Percentiles rank a stretch among this genome's conserved stretches.
phyloP scores from a whole-genome alignment of 805 yeast genomes.

The Tetrapisispora fleetii region DNA sequence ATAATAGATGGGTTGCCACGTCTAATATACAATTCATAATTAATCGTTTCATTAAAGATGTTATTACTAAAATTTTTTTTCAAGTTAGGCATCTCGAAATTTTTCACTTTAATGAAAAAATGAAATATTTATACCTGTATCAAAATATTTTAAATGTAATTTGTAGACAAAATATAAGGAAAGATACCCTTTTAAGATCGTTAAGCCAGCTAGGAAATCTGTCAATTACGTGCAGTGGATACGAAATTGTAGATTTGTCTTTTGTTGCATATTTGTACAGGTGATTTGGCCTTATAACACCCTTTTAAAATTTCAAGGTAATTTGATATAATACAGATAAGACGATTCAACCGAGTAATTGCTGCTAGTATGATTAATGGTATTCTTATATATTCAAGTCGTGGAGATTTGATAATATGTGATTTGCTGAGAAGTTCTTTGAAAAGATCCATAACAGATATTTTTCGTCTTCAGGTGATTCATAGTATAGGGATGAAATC shows the following conservation, averaged over 20 bases:
- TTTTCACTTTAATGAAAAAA: neutral
- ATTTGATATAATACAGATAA: too few species aligned
- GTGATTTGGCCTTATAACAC: too few species aligned
- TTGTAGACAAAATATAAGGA: too few species aligned
- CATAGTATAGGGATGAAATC: conserved; percentile 45
- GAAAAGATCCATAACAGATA: conserved; percentile 70
- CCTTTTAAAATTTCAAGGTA: too few species aligned
- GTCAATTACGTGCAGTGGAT: too few species aligned
- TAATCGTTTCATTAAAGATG: neutral
- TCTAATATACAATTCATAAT: too few species aligned
- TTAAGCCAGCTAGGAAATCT: too few species aligned
- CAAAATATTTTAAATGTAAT: too few species aligned
- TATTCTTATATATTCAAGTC: conserved; percentile 61
- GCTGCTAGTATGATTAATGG: conserved; percentile 60
- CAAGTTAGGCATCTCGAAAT: neutral
- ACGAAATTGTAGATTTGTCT: too few species aligned
- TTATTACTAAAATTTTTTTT: neutral
- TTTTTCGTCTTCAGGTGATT: conserved; percentile 87
- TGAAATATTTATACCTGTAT: neutral
- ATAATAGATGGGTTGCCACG: neutral
- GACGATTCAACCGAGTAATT: neutral
- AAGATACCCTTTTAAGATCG: too few species aligned
- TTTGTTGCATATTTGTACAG: too few species aligned
- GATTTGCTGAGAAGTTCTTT: conserved; percentile 66
- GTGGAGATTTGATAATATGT: conserved; percentile 78